phyloP scores from a whole-genome alignment of 2,329 filamentous ascomycete species.

The Aspergillus vadensis region DNA sequence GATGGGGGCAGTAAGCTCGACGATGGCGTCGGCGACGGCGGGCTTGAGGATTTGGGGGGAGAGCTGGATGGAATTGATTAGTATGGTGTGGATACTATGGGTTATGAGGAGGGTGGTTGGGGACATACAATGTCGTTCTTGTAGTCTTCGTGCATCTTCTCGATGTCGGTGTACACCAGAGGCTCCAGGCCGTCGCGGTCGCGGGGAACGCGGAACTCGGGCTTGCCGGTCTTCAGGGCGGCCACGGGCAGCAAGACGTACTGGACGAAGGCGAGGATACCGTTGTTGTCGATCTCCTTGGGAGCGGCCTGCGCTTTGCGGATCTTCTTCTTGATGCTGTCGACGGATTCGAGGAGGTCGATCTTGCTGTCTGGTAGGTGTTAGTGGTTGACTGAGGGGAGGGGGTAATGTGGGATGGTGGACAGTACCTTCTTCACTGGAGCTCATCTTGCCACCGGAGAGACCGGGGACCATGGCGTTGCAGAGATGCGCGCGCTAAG shows the following conservation, averaged over 20 bases:
- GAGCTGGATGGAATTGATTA: conserved; percentile 52
- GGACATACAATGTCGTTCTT: conserved; percentile 68
- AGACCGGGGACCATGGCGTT: conserved; percentile 90
- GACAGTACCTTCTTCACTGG: conserved; percentile 56
- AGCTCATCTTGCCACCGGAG: conserved; percentile 80
- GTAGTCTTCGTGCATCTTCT: conserved; percentile 79
- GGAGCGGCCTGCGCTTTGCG: conserved; percentile 81
- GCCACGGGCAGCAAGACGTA: conserved; percentile 77
- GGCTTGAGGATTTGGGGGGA: conserved; percentile 86
- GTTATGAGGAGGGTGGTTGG: conserved; percentile 32
- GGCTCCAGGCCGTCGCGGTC: conserved; percentile 66
- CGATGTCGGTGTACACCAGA: conserved; percentile 75
- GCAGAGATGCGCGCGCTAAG: conserved; percentile 67
- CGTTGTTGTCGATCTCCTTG: conserved; percentile 78
- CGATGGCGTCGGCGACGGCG: conserved; percentile 74
- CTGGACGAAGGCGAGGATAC: conserved; percentile 82
- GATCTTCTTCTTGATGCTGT: conserved; percentile 77
- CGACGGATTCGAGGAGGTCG: conserved; percentile 80
- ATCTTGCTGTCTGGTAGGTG: conserved; percentile 59
- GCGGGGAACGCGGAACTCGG: conserved; percentile 68
- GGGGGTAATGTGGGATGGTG: not conserved
- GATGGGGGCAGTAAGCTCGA: conserved; percentile 75
- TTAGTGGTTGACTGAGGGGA: not conserved
- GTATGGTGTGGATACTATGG: not conserved
- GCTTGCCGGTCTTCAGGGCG: conserved; percentile 46